These are phyloP conservation scores for Hansenula lynferdii DNA, from an alignment of 1,139 yeast species.

Conservation along the genomic window DNA sequence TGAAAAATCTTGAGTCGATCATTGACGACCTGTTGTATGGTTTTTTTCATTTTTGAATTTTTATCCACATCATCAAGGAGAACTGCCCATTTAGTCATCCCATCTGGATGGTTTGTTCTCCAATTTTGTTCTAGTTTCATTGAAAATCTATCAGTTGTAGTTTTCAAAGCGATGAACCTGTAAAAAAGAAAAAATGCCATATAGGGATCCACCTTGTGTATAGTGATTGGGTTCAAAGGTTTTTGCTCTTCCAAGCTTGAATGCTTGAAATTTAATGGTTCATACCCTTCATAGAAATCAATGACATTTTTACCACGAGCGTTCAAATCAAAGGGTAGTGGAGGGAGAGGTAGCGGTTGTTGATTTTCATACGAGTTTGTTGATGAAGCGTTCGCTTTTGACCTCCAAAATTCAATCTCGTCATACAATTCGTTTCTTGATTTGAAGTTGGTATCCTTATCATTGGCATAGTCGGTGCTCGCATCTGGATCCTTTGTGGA, in stretches of 20 bases:
- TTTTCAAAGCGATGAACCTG: conserved; percentile 8
- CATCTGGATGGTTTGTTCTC: conserved; percentile 14
- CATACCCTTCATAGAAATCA: conserved; percentile 15
- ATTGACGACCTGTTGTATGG: conserved; percentile 5
- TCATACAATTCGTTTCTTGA: not conserved
- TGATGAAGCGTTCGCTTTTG: not conserved
- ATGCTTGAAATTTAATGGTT: not conserved
- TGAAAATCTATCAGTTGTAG: not conserved
- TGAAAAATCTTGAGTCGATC: conserved; percentile 8
- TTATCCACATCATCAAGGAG: conserved; percentile 10
- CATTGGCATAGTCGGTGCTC: too few species aligned
- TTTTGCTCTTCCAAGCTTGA: conserved; percentile 15
- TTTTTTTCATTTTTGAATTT: conserved; percentile 6
- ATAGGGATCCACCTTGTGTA: conserved; percentile 15
- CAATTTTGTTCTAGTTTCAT: conserved; percentile 6
- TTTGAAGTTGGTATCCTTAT: not conserved
- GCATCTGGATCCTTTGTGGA: not conserved
- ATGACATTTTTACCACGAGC: conserved; percentile 1
- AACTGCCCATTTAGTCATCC: conserved; percentile 14
- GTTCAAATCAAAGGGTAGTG: not conserved
- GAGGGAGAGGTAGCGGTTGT: too few species aligned
- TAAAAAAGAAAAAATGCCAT: conserved; percentile 13
- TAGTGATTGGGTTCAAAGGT: conserved; percentile 10
- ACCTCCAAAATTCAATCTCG: conserved; percentile 1
- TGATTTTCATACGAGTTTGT: not conserved